A percentile compares a stretch with the other conserved stretches of the same genome.
phyloP scores from a whole-genome alignment of 768 basidiomycete species.

The Trametes elegans region DNA sequence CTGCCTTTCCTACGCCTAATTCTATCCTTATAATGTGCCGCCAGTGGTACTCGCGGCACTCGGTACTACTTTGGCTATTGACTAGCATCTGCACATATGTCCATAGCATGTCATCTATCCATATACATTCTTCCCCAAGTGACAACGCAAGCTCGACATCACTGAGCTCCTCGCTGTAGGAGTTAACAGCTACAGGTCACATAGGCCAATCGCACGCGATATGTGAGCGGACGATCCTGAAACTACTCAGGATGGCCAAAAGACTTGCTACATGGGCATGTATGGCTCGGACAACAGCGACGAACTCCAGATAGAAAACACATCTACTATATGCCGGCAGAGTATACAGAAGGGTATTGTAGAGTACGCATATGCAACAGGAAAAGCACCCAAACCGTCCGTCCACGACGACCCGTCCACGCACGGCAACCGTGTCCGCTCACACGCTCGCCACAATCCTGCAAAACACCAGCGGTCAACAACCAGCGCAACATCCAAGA shows the following conservation, averaged over 20 bases:
- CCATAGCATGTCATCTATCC: not conserved
- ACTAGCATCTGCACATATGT: not conserved
- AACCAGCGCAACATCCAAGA: not conserved
- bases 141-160: too few species aligned
- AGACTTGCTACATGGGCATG: too few species aligned
- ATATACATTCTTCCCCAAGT: not conserved
- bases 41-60: not conserved
- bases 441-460: constrained; percentile 25
- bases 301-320: constrained; percentile 8
- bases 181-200: too few species aligned
- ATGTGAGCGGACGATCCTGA: too few species aligned
- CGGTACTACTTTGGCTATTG: not conserved
- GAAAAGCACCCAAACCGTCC: constrained; percentile 15
- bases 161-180: too few species aligned
- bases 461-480: not conserved
- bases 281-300: too few species aligned
- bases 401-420: not conserved
- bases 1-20: constrained; percentile 11
- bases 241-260: too few species aligned
- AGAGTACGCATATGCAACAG: constrained; percentile 19
- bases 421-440: not conserved
- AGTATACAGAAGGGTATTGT: constrained; percentile 22
- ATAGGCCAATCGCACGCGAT: too few species aligned
- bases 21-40: constrained; percentile 13
- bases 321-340: constrained; percentile 18